Base-by-base conservation (phyloP, 768 basidiomycete genomes). In the Rhodocollybia butyracea region DNA sequence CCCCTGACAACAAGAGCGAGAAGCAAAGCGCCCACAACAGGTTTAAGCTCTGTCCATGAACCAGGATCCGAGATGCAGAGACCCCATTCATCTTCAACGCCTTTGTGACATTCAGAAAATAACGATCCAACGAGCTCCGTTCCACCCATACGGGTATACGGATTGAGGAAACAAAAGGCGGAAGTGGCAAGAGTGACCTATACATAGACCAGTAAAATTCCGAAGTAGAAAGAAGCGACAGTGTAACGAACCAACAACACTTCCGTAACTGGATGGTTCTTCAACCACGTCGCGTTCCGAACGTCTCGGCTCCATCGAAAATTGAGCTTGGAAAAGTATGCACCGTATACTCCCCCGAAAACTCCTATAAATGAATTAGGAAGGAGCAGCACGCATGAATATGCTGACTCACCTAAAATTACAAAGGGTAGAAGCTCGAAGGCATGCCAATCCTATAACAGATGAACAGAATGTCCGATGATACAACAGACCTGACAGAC, bases 281-380 rank as follows among this genome's bases (percentile, higher is more conserved):
- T 86, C 19, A 98, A 66, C 86, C 91, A 94, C 0, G 88, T 93
- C 32, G 80, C 84, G 60, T 85, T 84, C 42, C 95, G 86, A 46
- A 98, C 80, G 65, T 91, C 69, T 61, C 86, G 86, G 57, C 85
- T 85, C 94, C 95, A 98, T 17, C 83, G 83, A 61, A 90, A 85
- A 71, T 98, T 98, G 41, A 96, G 70, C 60, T 92, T 91, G 8
- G 92, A 93, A 73, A 96, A 96, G 63, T 84, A 87, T 1, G 94
- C 97, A 3, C 97, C 97, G 63, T 95, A 98, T 10, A 98, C 68
- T 7, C 97, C 96, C 10, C 97, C 96, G 58, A 97, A 83, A n/a
- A 92, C 73, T n/a, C n/a, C n/a, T n/a, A n/a, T n/a, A n/a, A n/a
- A n/a, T n/a, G n/a, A n/a, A n/a, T n/a, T n/a, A n/a, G n/a, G n/a